These are phyloP conservation scores for Lactarius pseudohatsudake DNA, from an alignment of 768 basidiomycete species.

Conservation along the genomic window DNA sequence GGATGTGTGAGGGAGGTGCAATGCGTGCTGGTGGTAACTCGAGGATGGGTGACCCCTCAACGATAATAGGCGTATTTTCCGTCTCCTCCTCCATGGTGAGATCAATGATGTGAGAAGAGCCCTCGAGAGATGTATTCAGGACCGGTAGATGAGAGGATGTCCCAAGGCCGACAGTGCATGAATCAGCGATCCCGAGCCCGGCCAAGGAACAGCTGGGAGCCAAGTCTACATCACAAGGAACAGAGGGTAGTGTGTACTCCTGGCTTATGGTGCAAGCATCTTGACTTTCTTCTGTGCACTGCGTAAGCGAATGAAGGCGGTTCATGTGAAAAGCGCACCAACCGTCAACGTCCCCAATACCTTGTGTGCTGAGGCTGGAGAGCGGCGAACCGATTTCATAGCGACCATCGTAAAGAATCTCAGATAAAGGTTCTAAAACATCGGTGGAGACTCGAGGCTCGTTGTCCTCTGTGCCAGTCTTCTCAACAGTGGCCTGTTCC, in stretches of 20 bases:
- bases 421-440: neutral
- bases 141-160: neutral
- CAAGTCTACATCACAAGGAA: slow-evolving; percentile 7
- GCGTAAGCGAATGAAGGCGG: slow-evolving; percentile 1
- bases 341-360: slow-evolving; percentile 1
- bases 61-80: slow-evolving; percentile 17
- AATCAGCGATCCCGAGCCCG: neutral
- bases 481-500: neutral
- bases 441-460: neutral
- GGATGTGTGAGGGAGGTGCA: neutral
- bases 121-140: slow-evolving; percentile 5
- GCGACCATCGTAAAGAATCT: neutral
- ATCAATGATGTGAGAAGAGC: slow-evolving; percentile 19
- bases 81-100: slow-evolving; percentile 25
- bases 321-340: slow-evolving; percentile 10
- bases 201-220: neutral
- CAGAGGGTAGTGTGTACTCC: slow-evolving; percentile 1
- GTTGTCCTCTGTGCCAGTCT: neutral
- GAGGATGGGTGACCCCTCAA: slow-evolving; percentile 22
- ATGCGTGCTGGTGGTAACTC: slow-evolving; percentile 4
- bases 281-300: slow-evolving; percentile 6
- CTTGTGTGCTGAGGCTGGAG: neutral
- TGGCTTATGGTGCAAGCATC: neutral
- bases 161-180: neutral
- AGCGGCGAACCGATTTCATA: neutral